Base-by-base conservation (phyloP, 1,284 basidiomycete genomes). In the Ustilago trichophora region DNA sequence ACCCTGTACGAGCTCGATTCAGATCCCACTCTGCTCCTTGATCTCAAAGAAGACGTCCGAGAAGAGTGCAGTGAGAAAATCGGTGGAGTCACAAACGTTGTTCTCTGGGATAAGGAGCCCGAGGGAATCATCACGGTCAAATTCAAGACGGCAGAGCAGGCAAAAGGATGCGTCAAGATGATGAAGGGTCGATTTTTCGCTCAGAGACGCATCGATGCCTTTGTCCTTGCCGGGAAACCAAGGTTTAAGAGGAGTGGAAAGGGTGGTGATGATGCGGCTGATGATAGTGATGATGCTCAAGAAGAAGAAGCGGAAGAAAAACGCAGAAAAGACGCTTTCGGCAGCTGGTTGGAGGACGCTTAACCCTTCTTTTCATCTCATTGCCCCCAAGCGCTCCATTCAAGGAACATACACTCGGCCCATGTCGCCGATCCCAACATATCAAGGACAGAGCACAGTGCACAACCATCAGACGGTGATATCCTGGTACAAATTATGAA, bases 121-220 rank as follows among this genome's bases (percentile, higher is more conserved):
- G 93, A 97, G 34, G 96, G 96, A 2, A 84, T 98, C 53, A 97
- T 99, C 87, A 95, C 93, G 0, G 89, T 98, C 65, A 95, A 95
- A 75, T 99, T 98, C 84, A 88, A 89, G 57, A 92, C 95, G 67
- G 86, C 90, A 6, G 76, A 92, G 3, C 89, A 91, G 49, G 95
- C 95, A 0, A 88, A 91, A 80, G 92, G 91, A 5, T 98, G 95
- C 76, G 85, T 98, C 10, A 60, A 91, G 89, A 97, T 91, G 88
- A 98, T 98, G 93, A 88, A 97, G 72, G 91, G 92, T 2, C 87
- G 96, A 19, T 98, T 88, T 83, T 98, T 98, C 80, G 91, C 88
- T 19, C 91, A 91, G 3, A 87, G 91, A 47, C 85, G 88, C 59
- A 86, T 98, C 41, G 88, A 90, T 74, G 95, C 95, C 0, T 87